A percentile compares a stretch with the other conserved stretches of the same genome.
Conservation (phyloP, 345 rosid species). For the Trapa incisa region DNA sequence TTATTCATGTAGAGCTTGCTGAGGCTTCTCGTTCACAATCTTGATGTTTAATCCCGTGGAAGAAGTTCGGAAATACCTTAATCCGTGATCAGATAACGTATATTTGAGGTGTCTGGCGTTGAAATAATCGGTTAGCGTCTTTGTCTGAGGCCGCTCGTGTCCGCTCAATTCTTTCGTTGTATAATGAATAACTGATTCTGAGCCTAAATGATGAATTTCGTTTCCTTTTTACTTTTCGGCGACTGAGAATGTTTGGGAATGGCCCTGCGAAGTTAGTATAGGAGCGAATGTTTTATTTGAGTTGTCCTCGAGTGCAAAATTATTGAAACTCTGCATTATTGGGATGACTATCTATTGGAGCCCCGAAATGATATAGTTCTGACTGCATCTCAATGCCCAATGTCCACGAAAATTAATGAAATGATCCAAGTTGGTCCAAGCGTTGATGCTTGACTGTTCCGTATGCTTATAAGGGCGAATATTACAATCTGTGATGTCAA, state of each 20-base stretch:
- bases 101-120: background rate
- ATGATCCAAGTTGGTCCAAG: background rate
- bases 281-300: background rate
- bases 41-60: background rate
- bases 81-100: background rate
- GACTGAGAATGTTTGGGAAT: background rate
- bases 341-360: background rate
- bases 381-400: background rate
- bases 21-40: background rate
- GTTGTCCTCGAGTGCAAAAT: background rate
- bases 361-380: background rate
- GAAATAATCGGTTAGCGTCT: background rate
- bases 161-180: background rate
- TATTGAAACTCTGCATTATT: background rate
- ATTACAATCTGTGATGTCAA: too few species aligned
- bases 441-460: background rate
- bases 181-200: background rate
- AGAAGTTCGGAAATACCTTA: background rate
- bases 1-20: background rate
- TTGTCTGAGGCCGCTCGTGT: background rate
- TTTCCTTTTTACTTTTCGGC: background rate
- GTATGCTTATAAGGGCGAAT: background rate
- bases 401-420: background rate
- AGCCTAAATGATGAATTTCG: background rate
- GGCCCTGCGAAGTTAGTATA: background rate